Conservation (phyloP, 2,329 filamentous ascomycete genomes). For the Cadophora sp. region DNA sequence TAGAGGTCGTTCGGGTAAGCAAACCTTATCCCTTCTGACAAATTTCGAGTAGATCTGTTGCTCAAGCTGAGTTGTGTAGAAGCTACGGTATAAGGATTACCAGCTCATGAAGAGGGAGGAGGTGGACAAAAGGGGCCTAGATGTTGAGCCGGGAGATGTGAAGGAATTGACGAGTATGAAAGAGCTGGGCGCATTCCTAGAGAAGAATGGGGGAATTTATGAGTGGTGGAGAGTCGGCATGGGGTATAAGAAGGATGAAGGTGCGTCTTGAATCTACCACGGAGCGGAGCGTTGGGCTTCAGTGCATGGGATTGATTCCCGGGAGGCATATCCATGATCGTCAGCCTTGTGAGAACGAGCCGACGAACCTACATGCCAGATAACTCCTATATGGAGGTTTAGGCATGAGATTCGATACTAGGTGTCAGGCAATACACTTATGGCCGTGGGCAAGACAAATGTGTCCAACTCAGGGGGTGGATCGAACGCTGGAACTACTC, state of each 20-base stretch:
- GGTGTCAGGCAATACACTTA: background rate
- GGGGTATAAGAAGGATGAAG: slow-evolving; percentile 35
- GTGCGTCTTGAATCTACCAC: slow-evolving; percentile 14
- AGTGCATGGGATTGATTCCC: background rate
- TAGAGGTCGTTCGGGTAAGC: slow-evolving; percentile 39
- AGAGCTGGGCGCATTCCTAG: slow-evolving; percentile 35
- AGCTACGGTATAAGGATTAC: slow-evolving; percentile 43
- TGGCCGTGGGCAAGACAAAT: background rate
- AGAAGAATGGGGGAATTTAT: slow-evolving; percentile 31
- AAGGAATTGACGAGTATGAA: slow-evolving; percentile 36
- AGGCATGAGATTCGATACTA: background rate
- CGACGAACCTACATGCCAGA: too few relatives aligned
- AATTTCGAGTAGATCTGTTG: background rate
- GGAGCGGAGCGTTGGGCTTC: too few relatives aligned
- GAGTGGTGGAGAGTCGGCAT: slow-evolving; percentile 41
- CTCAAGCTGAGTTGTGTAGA: slow-evolving; percentile 26
- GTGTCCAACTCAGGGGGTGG: too few relatives aligned
- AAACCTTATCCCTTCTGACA: background rate
- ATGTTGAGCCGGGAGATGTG: slow-evolving; percentile 31
- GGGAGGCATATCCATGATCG: background rate
- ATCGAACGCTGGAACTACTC: background rate
- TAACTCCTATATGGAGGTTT: too few relatives aligned
- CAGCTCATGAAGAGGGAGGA: slow-evolving; percentile 38
- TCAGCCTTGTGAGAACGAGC: background rate
- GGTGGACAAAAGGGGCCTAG: slow-evolving; percentile 25